Evolutionary conservation across 2,329 filamentous ascomycete species (phyloP).

Genomic region (Colletotrichum karsti): DNA sequence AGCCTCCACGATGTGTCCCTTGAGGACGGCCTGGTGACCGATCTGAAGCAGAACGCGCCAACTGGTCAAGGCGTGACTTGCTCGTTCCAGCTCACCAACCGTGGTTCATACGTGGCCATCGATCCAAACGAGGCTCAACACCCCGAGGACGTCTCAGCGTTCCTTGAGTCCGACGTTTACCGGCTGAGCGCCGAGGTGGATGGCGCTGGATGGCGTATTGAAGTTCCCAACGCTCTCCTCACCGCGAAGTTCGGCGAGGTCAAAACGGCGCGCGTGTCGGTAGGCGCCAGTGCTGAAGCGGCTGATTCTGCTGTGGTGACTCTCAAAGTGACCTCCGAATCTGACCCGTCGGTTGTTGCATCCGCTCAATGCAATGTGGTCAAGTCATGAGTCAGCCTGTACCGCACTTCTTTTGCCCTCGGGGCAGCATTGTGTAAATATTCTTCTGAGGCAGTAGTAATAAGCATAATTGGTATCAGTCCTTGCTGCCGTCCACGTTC

Average conservation of each 20-base stretch:
- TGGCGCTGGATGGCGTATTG: constrained; percentile 55
- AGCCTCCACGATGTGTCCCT: constrained; percentile 47
- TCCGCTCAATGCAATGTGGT: constrained; percentile 42
- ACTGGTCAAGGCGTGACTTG: constrained; percentile 49
- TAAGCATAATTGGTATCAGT: too few species aligned
- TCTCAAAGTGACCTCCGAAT: constrained; percentile 55
- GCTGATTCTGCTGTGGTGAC: constrained; percentile 47
- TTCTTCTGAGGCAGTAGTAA: neutral
- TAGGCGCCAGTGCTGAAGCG: constrained; percentile 42
- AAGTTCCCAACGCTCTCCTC: constrained; percentile 49
- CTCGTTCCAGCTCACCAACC: constrained; percentile 56
- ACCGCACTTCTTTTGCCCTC: neutral
- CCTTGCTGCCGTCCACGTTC: too few species aligned
- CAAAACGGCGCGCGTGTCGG: constrained; percentile 50
- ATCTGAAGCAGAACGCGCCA: constrained; percentile 32
- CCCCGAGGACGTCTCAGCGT: constrained; percentile 45
- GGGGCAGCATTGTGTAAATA: neutral
- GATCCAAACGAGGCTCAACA: constrained; percentile 31
- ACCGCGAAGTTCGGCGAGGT: constrained; percentile 49
- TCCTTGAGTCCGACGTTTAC: constrained; percentile 55
- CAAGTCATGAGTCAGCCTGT: constrained; percentile 30
- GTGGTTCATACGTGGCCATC: constrained; percentile 42
- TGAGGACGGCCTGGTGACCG: constrained; percentile 40
- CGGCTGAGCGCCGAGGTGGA: constrained; percentile 52
- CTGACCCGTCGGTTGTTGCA: constrained; percentile 40